phyloP scores from a whole-genome alignment of 352 stramenopile species.

The Pythium sp. region DNA sequence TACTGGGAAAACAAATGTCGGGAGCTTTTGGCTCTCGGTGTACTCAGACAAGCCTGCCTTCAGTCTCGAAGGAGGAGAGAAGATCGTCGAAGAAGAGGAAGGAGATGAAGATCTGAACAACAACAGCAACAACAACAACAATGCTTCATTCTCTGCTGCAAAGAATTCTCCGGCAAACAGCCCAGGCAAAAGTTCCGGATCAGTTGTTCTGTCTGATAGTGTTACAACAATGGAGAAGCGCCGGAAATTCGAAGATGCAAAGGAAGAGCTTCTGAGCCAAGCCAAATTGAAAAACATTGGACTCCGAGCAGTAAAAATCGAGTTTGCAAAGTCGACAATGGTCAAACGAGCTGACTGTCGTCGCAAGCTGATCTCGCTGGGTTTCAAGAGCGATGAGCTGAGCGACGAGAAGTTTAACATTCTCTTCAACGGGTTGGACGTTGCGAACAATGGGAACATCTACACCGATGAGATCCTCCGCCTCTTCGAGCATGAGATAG shows the following conservation, averaged over 20 bases:
- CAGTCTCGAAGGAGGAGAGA: constrained; percentile 64
- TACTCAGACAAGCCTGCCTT: constrained; percentile 74
- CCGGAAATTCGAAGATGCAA: constrained; percentile 65
- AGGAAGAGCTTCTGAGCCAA: constrained; percentile 64
- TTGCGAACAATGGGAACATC: constrained; percentile 37
- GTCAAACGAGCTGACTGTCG: constrained; percentile 58
- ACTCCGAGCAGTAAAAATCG: constrained; percentile 56
- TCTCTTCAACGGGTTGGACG: constrained; percentile 54
- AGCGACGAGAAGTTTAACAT: constrained; percentile 71
- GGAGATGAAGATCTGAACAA: constrained; percentile 36
- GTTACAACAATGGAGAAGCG: constrained; percentile 39
- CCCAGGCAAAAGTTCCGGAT: constrained; percentile 32
- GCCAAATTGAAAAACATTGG: constrained; percentile 67
- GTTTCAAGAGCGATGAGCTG: constrained; percentile 65
- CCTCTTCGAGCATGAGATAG: constrained; percentile 65
- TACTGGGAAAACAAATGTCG: constrained; percentile 71
- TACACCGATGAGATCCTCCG: constrained; percentile 48
- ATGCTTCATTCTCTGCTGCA: neutral
- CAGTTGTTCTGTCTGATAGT: constrained; percentile 28
- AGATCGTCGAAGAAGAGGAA: constrained; percentile 81
- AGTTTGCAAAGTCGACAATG: constrained; percentile 54
- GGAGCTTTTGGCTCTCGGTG: constrained; percentile 80
- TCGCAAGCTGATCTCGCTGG: constrained; percentile 55
- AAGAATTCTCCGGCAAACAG: constrained; percentile 22
- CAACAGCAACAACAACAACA: constrained; percentile 6